Base-by-base conservation (phyloP, 345 rosid genomes). In the Eucalyptus albens region DNA sequence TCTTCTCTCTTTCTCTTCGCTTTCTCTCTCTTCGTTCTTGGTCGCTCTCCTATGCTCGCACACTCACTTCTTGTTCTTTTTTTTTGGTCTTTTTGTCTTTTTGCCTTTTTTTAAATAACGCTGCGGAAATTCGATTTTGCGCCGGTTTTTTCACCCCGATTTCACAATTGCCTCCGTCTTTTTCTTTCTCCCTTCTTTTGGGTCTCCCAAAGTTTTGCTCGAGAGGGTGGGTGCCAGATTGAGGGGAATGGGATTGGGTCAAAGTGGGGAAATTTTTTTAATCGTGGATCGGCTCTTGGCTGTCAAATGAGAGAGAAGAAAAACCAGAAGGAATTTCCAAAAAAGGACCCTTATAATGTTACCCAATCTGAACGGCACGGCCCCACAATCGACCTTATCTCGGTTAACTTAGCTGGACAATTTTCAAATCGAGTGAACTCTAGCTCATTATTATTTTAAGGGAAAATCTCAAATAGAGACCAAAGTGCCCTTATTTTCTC, bases 1-100 rank as follows among this genome's bases (percentile, higher is more conserved):
- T 65, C 1, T 40, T 65, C 1, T 40, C 40, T 40, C 37, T 65
- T 9, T 65, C 77, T 65, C 77, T n/a, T 62, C 69, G 7, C 69
- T 62, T 69, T 67, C 83, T 40, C 33, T 89, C 88, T 88, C 93
- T 87, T 90, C 91, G 89, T 87, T 87, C 91, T 89, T 89, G 88
- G 87, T 88, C 22, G 88, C 91, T 86, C 67, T 90, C 89, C 87
- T 37, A 67, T 24, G 82, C 87, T 89, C 91, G 31, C 87, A 87
- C 91, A 86, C 90, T 27, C 88, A 40, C 85, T 77, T 77, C 91
- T 86, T 88, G 88, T 86, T 88, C 82, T 87, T 4, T 13, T 13
- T 42, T 60, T 50, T 14, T 15, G 51, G 12, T 88, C 6, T 65
- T 21, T 29, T 47, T 49, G 4, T 1, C 16, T 86, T 27, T 40